These are phyloP conservation scores for Populus davidiana DNA, from an alignment of 345 rosid genomes.

Conservation along the genomic window DNA sequence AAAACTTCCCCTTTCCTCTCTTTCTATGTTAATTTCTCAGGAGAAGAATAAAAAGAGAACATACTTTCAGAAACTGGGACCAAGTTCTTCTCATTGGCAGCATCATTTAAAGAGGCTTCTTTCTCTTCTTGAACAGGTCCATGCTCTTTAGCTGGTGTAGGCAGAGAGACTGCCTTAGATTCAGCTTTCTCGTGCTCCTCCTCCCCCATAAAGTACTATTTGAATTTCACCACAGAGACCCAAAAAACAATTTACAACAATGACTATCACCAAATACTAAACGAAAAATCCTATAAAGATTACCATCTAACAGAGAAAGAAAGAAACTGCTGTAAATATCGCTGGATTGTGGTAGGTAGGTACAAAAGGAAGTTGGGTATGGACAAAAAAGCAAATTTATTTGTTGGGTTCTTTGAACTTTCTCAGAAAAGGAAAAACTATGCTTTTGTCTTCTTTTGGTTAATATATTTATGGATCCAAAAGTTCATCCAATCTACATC, in stretches of 20 bases:
- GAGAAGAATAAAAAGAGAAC: background rate
- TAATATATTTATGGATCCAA: background rate
- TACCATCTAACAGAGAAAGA: background rate
- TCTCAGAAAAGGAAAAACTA: background rate
- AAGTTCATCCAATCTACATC: background rate
- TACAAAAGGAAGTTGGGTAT: slow-evolving; percentile 1
- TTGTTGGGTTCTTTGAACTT: background rate
- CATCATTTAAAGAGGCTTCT: background rate
- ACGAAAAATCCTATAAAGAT: background rate
- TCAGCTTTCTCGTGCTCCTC: slow-evolving; percentile 26
- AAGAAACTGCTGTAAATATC: background rate
- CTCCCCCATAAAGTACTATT: slow-evolving; percentile 38
- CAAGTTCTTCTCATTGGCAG: slow-evolving; percentile 4
- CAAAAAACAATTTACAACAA: background rate
- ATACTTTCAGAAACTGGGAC: slow-evolving; percentile 26
- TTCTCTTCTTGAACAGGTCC: slow-evolving; percentile 12
- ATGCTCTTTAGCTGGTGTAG: slow-evolving; percentile 2
- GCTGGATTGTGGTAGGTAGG: background rate
- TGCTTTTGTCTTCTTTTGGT: background rate
- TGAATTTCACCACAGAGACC: slow-evolving; percentile 25
- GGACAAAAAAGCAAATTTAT: background rate
- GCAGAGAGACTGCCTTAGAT: slow-evolving; percentile 7
- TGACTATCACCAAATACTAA: too few species aligned
- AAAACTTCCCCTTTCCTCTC: background rate
- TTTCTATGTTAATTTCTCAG: too few species aligned